Conservation (phyloP, 257 asterid genomes). For the Ilex asprella region DNA sequence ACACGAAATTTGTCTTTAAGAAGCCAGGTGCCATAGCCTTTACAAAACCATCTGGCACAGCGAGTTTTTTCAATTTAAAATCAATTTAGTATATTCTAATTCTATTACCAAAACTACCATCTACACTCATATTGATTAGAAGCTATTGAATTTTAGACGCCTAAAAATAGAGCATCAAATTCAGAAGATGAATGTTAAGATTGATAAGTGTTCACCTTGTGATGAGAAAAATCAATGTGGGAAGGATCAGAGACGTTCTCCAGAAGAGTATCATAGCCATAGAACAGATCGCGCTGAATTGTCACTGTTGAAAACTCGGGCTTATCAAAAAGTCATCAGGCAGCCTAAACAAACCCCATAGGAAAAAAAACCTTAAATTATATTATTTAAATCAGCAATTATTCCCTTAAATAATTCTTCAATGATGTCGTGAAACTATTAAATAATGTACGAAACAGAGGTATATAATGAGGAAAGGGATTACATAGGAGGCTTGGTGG, state of each 20-base stretch:
- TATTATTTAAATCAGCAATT: slow-evolving; percentile 10
- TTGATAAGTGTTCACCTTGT: slow-evolving; percentile 49
- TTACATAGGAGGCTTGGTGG: slow-evolving; percentile 74
- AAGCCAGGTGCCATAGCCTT: no score
- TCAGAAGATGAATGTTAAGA: background rate
- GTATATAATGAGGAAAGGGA: slow-evolving; percentile 10
- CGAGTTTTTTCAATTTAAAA: no score
- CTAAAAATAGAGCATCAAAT: no score
- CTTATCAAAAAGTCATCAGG: slow-evolving; percentile 89
- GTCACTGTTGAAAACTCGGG: slow-evolving; percentile 91
- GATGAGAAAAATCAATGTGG: slow-evolving; percentile 97
- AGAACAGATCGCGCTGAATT: slow-evolving; percentile 89
- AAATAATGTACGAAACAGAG: no score
- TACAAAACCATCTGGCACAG: no score
- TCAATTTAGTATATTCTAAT: no score
- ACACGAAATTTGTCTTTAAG: no score
- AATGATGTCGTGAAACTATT: background rate
- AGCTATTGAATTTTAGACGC: background rate
- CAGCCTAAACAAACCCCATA: slow-evolving; percentile 47
- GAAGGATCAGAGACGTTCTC: slow-evolving; percentile 99
- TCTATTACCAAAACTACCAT: no score
- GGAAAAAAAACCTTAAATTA: slow-evolving; percentile 1
- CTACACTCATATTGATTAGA: background rate
- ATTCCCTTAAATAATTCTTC: slow-evolving; percentile 9
- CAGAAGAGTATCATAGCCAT: slow-evolving; percentile 96